phyloP scores from a whole-genome alignment of 306 rosid species.

The Rosa chinensis region DNA sequence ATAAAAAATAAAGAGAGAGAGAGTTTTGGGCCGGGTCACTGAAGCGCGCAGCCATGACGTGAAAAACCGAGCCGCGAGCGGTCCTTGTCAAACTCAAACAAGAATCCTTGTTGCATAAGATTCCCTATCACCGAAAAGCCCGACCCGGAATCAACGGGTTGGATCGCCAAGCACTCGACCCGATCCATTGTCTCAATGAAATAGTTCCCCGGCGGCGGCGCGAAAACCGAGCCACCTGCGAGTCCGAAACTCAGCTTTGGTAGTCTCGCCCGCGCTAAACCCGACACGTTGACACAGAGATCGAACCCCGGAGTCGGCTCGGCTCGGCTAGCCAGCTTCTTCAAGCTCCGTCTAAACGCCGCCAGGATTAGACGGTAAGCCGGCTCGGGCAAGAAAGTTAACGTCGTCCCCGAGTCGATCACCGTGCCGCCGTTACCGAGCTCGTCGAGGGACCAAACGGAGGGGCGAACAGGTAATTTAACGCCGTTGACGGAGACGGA shows the following conservation, averaged over 20 bases:
- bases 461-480: conserved; percentile 41
- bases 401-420: conserved; percentile 75
- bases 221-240: conserved; percentile 37
- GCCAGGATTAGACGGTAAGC: conserved; percentile 51
- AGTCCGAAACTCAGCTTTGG: conserved; percentile 57
- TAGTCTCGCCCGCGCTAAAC: conserved; percentile 30
- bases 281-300: conserved; percentile 62
- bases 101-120: conserved; percentile 80
- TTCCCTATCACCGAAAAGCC: conserved; percentile 79
- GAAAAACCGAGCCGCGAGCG: conserved; percentile 67
- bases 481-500: conserved; percentile 40
- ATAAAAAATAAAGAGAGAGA: not conserved
- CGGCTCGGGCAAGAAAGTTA: conserved; percentile 45
- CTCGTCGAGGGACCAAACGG: conserved; percentile 54
- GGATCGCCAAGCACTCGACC: conserved; percentile 64
- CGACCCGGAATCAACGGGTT: conserved; percentile 43
- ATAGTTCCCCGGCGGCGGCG: conserved; percentile 69
- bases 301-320: conserved; percentile 46
- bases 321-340: conserved; percentile 16
- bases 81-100: conserved; percentile 69
- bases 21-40: conserved; percentile 28
- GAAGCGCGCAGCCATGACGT: conserved; percentile 68
- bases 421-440: conserved; percentile 74
- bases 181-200: conserved; percentile 53
- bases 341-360: conserved; percentile 41